Conservation (phyloP, 2,329 filamentous ascomycete genomes). For the Parastagonospora nodorum region DNA sequence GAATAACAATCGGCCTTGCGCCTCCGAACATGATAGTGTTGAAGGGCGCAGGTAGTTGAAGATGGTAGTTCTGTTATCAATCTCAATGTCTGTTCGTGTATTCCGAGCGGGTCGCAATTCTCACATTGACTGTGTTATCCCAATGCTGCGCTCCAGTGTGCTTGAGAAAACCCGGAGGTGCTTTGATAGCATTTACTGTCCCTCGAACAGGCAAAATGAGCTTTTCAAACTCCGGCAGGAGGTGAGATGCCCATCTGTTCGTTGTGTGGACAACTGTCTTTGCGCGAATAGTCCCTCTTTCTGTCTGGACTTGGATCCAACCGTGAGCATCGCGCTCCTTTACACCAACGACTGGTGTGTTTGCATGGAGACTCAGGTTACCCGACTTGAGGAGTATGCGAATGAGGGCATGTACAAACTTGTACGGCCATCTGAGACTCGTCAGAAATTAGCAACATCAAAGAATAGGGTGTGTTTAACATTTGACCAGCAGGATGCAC, state of each 20-base stretch:
- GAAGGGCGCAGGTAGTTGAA: constrained; percentile 13
- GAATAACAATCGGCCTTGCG: constrained; percentile 7
- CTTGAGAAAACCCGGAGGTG: constrained; percentile 11
- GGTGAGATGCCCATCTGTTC: constrained; percentile 15
- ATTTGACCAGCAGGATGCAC: constrained; percentile 14
- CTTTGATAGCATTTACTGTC: constrained; percentile 8
- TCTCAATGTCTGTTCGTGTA: not conserved
- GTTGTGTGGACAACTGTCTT: constrained; percentile 11
- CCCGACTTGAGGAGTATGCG: constrained; percentile 7
- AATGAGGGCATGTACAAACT: constrained; percentile 14
- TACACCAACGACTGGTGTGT: constrained; percentile 10
- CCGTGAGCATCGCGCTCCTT: constrained; percentile 8
- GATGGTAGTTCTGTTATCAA: constrained; percentile 10
- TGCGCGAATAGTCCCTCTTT: constrained; percentile 8
- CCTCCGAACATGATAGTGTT: constrained; percentile 17
- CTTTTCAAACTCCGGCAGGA: constrained; percentile 11
- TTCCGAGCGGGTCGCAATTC: not conserved
- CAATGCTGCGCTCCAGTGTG: constrained; percentile 16
- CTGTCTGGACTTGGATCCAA: constrained; percentile 8
- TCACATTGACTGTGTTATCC: constrained; percentile 12
- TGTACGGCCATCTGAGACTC: constrained; percentile 14
- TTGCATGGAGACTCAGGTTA: constrained; percentile 7
- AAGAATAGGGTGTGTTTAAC: not conserved
- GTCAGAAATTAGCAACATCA: not conserved
- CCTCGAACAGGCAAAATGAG: constrained; percentile 10